These are phyloP conservation scores for Boletus fagicola DNA, from an alignment of 768 basidiomycete genomes.

Conservation along the genomic window DNA sequence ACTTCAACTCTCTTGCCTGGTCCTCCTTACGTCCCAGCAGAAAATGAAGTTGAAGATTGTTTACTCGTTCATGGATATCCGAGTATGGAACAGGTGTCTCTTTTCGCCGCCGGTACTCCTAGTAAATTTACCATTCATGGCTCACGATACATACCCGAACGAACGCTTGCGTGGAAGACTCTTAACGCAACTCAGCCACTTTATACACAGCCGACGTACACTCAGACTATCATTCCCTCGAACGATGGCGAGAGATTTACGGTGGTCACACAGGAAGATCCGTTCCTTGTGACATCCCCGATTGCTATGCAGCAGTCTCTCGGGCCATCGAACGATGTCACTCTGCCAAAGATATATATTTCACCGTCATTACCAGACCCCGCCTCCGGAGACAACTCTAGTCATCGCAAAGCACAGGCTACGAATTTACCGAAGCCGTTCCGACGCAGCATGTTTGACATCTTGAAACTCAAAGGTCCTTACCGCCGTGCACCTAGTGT, in stretches of 20 bases:
- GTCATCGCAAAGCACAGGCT: background rate
- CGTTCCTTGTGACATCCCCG: slow-evolving; percentile 16
- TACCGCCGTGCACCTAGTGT: background rate
- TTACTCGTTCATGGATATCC: slow-evolving; percentile 13
- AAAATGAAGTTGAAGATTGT: slow-evolving; percentile 15
- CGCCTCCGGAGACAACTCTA: background rate
- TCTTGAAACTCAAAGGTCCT: slow-evolving; percentile 18
- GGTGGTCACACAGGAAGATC: slow-evolving; percentile 25
- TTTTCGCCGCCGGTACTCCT: slow-evolving; percentile 25
- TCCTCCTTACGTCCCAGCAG: slow-evolving; percentile 27
- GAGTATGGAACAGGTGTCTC: slow-evolving; percentile 31
- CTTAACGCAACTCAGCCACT: background rate
- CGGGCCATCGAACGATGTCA: background rate
- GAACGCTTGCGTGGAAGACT: slow-evolving; percentile 10
- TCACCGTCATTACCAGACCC: slow-evolving; percentile 1
- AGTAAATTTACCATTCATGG: slow-evolving; percentile 33
- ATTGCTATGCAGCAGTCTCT: background rate
- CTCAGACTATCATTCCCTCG: slow-evolving; percentile 20
- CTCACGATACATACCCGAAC: slow-evolving; percentile 23
- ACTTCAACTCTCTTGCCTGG: slow-evolving; percentile 24
- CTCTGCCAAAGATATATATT: slow-evolving; percentile 5
- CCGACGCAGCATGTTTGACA: slow-evolving; percentile 23
- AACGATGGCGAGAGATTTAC: slow-evolving; percentile 25
- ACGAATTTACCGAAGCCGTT: slow-evolving; percentile 12
- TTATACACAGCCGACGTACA: slow-evolving; percentile 1